These are phyloP conservation scores for Xylaria sp. DNA, from an alignment of 2,329 filamentous ascomycete genomes.

Conservation along the genomic window DNA sequence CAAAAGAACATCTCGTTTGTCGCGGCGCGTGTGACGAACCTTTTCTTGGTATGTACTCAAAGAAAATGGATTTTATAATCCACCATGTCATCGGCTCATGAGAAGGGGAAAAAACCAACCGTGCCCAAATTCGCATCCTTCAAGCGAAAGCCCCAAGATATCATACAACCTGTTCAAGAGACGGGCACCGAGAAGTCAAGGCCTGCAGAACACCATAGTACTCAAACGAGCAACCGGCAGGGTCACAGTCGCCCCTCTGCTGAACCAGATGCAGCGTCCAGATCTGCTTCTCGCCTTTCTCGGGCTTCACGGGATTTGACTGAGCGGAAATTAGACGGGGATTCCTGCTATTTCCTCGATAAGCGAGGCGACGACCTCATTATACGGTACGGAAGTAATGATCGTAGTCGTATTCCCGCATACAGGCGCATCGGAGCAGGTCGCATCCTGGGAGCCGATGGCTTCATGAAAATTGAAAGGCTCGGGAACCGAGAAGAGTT, in stretches of 20 bases:
- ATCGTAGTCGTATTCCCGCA: constrained; percentile 75
- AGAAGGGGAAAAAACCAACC: constrained; percentile 42
- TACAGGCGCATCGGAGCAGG: constrained; percentile 78
- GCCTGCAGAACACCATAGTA: constrained; percentile 4
- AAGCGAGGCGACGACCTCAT: constrained; percentile 81
- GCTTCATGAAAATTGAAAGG: constrained; percentile 72
- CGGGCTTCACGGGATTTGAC: constrained; percentile 34
- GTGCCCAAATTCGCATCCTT: constrained; percentile 82
- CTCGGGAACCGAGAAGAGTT: constrained; percentile 68
- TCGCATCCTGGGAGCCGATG: constrained; percentile 72
- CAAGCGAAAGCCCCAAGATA: constrained; percentile 50
- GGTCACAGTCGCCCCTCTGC: constrained; percentile 18
- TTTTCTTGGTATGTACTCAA: neutral
- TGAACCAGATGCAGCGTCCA: constrained; percentile 27
- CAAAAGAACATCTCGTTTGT: neutral
- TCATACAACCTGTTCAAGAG: constrained; percentile 13
- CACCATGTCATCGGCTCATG: constrained; percentile 42
- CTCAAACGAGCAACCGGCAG: constrained; percentile 20
- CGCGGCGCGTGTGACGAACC: constrained; percentile 1
- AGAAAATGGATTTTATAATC: constrained; percentile 13
- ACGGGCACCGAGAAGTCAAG: constrained; percentile 33
- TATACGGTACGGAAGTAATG: constrained; percentile 75
- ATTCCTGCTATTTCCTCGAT: constrained; percentile 70
- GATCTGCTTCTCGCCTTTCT: constrained; percentile 12
- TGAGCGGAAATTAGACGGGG: constrained; percentile 21